Conservation (phyloP, 176 grass and related monocot species). For the Aegilops sharonensis region DNA sequence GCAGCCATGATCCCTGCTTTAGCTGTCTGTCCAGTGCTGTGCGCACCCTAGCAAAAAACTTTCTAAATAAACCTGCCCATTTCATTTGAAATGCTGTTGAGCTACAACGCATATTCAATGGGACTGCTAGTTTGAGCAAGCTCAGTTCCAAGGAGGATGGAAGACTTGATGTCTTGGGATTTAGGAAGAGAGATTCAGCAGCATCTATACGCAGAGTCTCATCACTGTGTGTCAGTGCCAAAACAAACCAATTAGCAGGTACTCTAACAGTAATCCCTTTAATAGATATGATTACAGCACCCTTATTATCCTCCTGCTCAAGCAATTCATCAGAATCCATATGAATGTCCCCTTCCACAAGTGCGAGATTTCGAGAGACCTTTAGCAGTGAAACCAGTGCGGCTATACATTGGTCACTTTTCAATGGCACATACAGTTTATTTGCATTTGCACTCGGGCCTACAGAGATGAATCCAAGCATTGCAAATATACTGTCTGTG, state of each 20-base stretch:
- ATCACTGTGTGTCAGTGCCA: conserved; percentile 89
- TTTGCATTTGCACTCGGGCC: conserved; percentile 51
- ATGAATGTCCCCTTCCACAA: conserved; percentile 92
- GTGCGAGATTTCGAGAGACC: conserved; percentile 78
- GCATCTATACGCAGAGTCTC: conserved; percentile 88
- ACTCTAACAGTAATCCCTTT: conserved; percentile 80
- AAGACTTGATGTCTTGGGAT: conserved; percentile 91
- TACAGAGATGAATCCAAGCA: conserved; percentile 90
- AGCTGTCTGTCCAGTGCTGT: conserved; percentile 91
- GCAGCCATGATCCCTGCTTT: conserved; percentile 75
- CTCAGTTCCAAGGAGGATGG: conserved; percentile 92
- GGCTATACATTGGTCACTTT: conserved; percentile 86
- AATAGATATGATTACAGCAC: conserved; percentile 62
- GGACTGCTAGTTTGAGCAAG: conserved; percentile 75
- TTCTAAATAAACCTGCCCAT: conserved; percentile 93
- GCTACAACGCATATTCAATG: conserved; percentile 95
- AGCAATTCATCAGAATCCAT: conserved; percentile 41
- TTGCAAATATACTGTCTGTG: conserved; percentile 87
- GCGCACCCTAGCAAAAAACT: conserved; percentile 90
- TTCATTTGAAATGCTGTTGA: conserved; percentile 99
- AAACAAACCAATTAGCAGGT: conserved; percentile 80
- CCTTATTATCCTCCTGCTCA: conserved; percentile 30
- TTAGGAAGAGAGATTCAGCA: conserved; percentile 90
- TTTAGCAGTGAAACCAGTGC: conserved; percentile 88
- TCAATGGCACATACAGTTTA: conserved; percentile 46